Evolutionary conservation across 2,329 filamentous ascomycete species (phyloP), one percentile per base, ranked within the genome.

Genomic region (Bipolaris cookei): DNA sequence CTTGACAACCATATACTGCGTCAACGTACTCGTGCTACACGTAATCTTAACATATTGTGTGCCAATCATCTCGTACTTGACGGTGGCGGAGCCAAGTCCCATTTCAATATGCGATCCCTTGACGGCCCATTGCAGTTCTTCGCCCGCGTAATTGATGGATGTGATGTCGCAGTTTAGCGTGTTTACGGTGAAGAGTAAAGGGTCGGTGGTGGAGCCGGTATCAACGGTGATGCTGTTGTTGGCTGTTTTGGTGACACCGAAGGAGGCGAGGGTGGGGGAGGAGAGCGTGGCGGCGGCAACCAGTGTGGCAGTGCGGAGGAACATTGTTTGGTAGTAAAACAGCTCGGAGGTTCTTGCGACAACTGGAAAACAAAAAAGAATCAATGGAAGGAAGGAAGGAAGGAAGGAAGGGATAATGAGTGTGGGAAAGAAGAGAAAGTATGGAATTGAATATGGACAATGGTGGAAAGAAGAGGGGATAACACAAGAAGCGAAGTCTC

Each of bases 1-100:
- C 56, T 81, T 81, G 11, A 86, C 82, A 4, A 89, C 83, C 63
- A 86, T 82, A 74, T 89, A 89, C 35, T 89, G 87, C 0, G 84
- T 89, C 56, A 88, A 74, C n/a, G 82, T 86, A 42, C 77, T 79
- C 0, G 85, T 85, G 7, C 78, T 80, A 66, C 86, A 88, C 13
- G 84, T 87, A 35, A 89, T 81, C 71, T 87, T 88, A 64, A 87
- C 81, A 67, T 86, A 86, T 65, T 51, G 52, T 70, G 68, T 76
- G 54, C 65, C 73, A 35, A 74, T 57, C 2, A 65, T 69, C 35
- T 67, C 58, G 35, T 67, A 82, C 48, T 78, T 81, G 6, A 89
- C 85, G 7, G 80, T 83, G 6, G 84, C 83, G 2, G 80, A 79
- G n/a, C 85, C 85, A 1, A 88, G 79, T 8, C 85, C 85, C 14